These are phyloP conservation scores for Nicotiana knightiana DNA, from an alignment of 257 asterid species.

Conservation along the genomic window DNA sequence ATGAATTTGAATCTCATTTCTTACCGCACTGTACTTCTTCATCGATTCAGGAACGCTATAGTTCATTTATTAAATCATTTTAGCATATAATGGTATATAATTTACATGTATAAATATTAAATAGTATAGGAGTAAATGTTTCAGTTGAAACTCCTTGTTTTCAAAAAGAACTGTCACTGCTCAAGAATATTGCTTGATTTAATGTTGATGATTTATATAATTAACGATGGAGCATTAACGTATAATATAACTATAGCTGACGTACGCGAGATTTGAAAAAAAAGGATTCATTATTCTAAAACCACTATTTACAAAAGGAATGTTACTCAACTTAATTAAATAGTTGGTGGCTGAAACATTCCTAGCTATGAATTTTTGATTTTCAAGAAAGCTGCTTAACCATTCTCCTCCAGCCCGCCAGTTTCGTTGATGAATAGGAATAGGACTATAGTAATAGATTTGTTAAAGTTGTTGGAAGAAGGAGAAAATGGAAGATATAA, in stretches of 20 bases:
- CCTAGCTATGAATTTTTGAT: not conserved
- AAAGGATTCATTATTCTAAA: not conserved
- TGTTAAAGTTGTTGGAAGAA: not conserved
- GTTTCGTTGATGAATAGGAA: not conserved
- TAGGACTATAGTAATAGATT: not conserved
- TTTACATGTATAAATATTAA: too few species aligned
- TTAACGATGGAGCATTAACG: too few species aligned
- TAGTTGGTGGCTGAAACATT: not conserved
- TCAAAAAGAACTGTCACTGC: too few species aligned
- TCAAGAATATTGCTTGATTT: too few species aligned
- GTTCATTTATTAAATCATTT: not conserved
- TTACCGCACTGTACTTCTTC: not conserved
- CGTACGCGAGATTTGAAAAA: not conserved
- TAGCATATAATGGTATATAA: not conserved
- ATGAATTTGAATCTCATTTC: not conserved
- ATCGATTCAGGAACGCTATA: not conserved
- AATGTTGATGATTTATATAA: too few species aligned
- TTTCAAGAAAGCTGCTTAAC: not conserved
- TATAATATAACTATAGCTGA: too few species aligned
- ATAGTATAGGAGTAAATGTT: not conserved
- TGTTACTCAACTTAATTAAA: not conserved
- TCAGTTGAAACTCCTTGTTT: not conserved
- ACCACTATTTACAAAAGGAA: not conserved
- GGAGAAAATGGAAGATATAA: not conserved
- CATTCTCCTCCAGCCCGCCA: not conserved